Conservation (phyloP, 2,329 filamentous ascomycete genomes). For the Penicillium expansum region DNA sequence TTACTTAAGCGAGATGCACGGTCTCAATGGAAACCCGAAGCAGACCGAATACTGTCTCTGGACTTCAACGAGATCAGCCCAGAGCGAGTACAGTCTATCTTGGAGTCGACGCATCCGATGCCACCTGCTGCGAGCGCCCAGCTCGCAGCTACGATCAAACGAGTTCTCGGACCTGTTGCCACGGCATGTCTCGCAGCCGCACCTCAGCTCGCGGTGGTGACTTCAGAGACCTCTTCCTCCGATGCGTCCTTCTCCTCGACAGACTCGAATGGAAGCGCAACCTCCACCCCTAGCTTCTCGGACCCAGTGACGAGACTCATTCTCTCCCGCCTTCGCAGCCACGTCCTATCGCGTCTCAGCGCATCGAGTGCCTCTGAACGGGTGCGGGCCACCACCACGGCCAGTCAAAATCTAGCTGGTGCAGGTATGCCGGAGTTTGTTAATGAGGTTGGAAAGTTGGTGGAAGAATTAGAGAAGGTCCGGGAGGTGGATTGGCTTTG, state of each 20-base stretch:
- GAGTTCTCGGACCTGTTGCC: constrained; percentile 56
- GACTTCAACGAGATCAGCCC: constrained; percentile 43
- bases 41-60: constrained; percentile 56
- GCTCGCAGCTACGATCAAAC: constrained; percentile 46
- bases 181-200: constrained; percentile 35
- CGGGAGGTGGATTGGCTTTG: constrained; percentile 58
- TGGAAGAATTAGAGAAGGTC: constrained; percentile 57
- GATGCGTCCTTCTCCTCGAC: background rate
- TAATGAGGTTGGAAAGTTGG: constrained; percentile 57
- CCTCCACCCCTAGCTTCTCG: constrained; percentile 45
- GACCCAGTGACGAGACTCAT: constrained; percentile 62
- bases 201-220: constrained; percentile 34
- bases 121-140: constrained; percentile 45
- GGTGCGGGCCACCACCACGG: constrained; percentile 56
- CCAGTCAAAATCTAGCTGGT: constrained; percentile 57
- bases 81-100: constrained; percentile 45
- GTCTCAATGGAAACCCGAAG: constrained; percentile 62
- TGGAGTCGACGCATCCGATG: constrained; percentile 51
- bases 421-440: constrained; percentile 63
- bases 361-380: constrained; percentile 61
- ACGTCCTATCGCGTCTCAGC: constrained; percentile 54
- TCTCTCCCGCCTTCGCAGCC: constrained; percentile 57
- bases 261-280: constrained; percentile 10
- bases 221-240: constrained; percentile 60
- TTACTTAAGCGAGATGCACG: constrained; percentile 63